Conservation (phyloP, 176 grass and related monocot genomes). For the Urochloa ruziziensis region DNA sequence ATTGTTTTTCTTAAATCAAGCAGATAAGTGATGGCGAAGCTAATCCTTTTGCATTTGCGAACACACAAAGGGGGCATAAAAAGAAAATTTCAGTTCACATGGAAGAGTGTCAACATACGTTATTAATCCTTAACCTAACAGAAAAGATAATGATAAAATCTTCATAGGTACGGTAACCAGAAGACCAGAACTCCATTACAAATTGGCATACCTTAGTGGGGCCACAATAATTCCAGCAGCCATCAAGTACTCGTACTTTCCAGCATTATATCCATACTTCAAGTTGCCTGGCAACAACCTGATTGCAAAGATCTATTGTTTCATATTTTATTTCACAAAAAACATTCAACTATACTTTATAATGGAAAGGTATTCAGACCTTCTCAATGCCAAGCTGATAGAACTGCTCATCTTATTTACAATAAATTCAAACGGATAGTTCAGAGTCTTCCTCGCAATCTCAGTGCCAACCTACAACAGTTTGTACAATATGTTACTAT, state of each 20-base stretch:
- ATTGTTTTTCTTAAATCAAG: background rate
- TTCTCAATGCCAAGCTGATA: conserved; percentile 39
- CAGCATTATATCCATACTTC: conserved; percentile 60
- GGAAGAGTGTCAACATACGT: too few species aligned
- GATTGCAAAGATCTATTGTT: background rate
- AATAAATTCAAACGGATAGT: conserved; percentile 45
- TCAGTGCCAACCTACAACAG: conserved; percentile 40
- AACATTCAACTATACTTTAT: conserved; percentile 4
- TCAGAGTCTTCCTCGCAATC: conserved; percentile 47
- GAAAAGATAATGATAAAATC: background rate
- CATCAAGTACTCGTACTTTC: conserved; percentile 64
- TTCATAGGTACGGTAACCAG: background rate
- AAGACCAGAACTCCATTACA: background rate
- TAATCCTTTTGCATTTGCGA: background rate
- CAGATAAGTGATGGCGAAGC: background rate
- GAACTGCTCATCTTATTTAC: conserved; percentile 41
- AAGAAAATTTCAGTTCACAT: too few species aligned
- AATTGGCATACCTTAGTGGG: conserved; percentile 45
- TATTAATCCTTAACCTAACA: too few species aligned
- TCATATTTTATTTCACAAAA: background rate
- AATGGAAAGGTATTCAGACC: conserved; percentile 13
- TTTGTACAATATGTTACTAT: background rate
- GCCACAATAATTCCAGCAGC: conserved; percentile 53
- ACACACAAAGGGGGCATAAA: background rate
- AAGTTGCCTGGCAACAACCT: conserved; percentile 53